phyloP scores from a whole-genome alignment of 164 flowering plant species.

The Aristolochia contorta region DNA sequence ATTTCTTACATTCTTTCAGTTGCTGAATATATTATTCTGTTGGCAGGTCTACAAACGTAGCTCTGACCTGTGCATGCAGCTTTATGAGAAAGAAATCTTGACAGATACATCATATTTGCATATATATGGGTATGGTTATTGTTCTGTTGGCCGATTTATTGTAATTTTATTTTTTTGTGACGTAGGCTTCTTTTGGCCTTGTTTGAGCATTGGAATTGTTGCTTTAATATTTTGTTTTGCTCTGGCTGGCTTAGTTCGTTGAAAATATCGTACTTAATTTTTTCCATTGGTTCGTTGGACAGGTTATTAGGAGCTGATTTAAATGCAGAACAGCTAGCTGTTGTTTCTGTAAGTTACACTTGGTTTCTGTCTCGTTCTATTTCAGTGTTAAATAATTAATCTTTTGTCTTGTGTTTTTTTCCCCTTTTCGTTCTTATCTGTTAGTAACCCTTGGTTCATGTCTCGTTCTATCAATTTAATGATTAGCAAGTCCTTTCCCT shows the following conservation, averaged over 20 bases:
- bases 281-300: constrained; percentile 11
- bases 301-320: constrained; percentile 63
- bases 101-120: constrained; percentile 72
- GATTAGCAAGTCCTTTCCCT: too few species aligned
- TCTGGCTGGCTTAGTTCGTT: background rate
- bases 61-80: constrained; percentile 72
- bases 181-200: too few species aligned
- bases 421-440: too few species aligned
- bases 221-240: background rate
- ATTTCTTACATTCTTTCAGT: background rate
- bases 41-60: constrained; percentile 90
- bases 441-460: too few species aligned
- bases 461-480: too few species aligned
- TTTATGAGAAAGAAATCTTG: constrained; percentile 86
- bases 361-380: background rate
- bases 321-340: constrained; percentile 72
- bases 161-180: too few species aligned
- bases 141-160: background rate
- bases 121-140: constrained; percentile 65
- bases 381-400: background rate
- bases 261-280: background rate
- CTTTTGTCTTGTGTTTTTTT: too few species aligned
- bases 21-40: background rate
- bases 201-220: too few species aligned
- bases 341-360: constrained; percentile 67